Base-by-base conservation (phyloP, 2,329 filamentous ascomycete genomes). In the Grosmannia serpens region DNA sequence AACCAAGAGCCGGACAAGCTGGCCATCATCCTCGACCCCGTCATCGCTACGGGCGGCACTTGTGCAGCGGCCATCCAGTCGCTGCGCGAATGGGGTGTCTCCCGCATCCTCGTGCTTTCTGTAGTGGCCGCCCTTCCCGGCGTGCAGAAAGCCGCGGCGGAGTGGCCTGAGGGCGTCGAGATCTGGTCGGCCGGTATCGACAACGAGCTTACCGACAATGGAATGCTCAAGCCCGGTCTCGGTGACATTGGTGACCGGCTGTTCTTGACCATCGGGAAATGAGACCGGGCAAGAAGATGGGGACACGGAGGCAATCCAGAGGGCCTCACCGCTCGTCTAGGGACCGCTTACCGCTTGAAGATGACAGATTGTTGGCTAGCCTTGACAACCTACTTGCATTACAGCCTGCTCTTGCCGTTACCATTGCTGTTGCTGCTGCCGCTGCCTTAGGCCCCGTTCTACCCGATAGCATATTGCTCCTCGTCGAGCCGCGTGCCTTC, bases 31-130 rank as follows among this genome's bases (percentile, higher is more conserved):
- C 82, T 96, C 53, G 92, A 97, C 69, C 94, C 92, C 4, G 83
- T 97, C 65, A 95, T 97, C 68, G 94, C 92, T 1, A 97, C 94
- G 0, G 92, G 92, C 44, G 90, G 89, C 1, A 97, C 92, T 3
- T 89, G 89, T 60, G 86, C 84, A 33, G 92, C 92, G 0, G 92
- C 92, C 6, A 95, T 97, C 68, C 88, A 94, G 68, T 91, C 89
- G 0, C 76, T 97, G 60, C 82, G 80, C 57, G 91, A 97, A 69
- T 97, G 92, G 91, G 92, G 92, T 31, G 89, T 91, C n/a, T 80
- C 86, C 73, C 80, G 82, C 60, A 84, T 97, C 58, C 74, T 96
- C 49, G 82, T 96, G 47, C 74, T 95, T 31, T 81, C 83, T 51
- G 81, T 97, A 29, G 70, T 96, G 31, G 90, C 83, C 1, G 89